phyloP scores from a whole-genome alignment of 164 flowering plant genomes.

The Dillenia suffruticosa region DNA sequence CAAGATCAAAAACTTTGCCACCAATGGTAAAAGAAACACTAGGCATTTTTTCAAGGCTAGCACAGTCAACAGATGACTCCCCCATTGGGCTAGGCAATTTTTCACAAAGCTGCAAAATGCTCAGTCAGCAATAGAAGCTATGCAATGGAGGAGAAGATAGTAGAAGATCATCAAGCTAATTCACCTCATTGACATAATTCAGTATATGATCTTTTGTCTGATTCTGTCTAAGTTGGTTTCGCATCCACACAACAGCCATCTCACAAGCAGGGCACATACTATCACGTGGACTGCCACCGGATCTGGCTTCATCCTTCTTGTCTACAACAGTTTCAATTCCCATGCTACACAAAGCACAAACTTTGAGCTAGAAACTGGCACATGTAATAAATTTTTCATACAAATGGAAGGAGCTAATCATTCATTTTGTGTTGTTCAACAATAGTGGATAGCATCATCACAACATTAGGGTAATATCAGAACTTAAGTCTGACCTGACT shows the following conservation, averaged over 20 bases:
- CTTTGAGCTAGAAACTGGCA: too few relatives aligned
- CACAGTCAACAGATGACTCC: conserved; percentile 71
- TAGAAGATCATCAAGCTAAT: neutral
- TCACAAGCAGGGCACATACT: conserved; percentile 72
- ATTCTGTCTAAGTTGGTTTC: conserved; percentile 57
- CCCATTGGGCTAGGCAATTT: conserved; percentile 86
- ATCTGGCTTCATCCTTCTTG: conserved; percentile 19
- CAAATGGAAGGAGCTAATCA: too few relatives aligned
- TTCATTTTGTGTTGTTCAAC: neutral
- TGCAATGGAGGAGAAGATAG: neutral
- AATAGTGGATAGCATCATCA: neutral
- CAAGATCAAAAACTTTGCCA: conserved; percentile 55
- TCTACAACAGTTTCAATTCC: conserved; percentile 75
- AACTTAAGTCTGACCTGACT: conserved; percentile 51
- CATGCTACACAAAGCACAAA: conserved; percentile 29
- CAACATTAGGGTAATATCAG: too few relatives aligned
- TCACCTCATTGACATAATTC: conserved; percentile 65
- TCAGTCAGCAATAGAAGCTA: conserved; percentile 7
- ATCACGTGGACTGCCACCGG: conserved; percentile 37
- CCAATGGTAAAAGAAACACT: conserved; percentile 67
- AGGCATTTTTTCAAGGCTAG: conserved; percentile 55
- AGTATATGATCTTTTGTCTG: conserved; percentile 53
- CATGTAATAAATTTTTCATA: too few relatives aligned
- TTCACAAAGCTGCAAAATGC: conserved; percentile 68
- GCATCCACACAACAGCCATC: conserved; percentile 89